Evolutionary conservation across 768 basidiomycete genomes (phyloP), one percentile per base, ranked within the genome.

Genomic region (Ramaria rubella): DNA sequence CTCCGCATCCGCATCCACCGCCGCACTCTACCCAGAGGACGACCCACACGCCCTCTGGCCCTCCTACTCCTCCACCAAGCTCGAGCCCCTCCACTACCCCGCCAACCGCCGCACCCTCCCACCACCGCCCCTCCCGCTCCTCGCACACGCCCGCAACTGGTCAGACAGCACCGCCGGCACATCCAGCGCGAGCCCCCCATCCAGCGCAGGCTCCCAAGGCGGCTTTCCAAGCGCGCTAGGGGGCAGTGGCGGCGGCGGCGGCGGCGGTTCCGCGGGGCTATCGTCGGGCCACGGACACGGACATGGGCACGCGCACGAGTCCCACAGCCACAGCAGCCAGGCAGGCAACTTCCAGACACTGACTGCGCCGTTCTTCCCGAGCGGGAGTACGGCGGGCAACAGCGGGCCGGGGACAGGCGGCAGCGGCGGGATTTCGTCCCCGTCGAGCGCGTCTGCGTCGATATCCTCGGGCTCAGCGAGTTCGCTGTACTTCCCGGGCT

Each of bases 1-100:
- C n/a, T n/a, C 36, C 36, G 36, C 36, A 11, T 11, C 36, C 36
- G 36, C 36, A 38, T 60, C 65, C 17, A 63, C 68, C 23, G 61
- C 66, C 44, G 59, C 56, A 19, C 69, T 59, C 9, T 75, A 76
- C 42, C 50, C 62, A 12, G 60, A 66, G 11, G 77, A 76, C 60
- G 62, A 61, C 49, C 60, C 62, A 17, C 46, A 77, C 27, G 52
- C 55, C 34, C 68, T 69, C 43, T 65, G 66, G 44, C 49, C 61
- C 30, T 57, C 59, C 42, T 52, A 59, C 15, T 58, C 60, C 11
- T 61, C 49, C 29, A 51, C 30, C 49, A 27, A 5, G 48, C 23
- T 4, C 48, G 30, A 4, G 48, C 23, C 17, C 48, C 17, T 19
- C 19, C n/a, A n/a, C 11, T 11, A 11, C 49, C 19, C 11, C 36